These are phyloP conservation scores for Mallotus nudiflorus DNA, from an alignment of 345 rosid species.

Conservation along the genomic window DNA sequence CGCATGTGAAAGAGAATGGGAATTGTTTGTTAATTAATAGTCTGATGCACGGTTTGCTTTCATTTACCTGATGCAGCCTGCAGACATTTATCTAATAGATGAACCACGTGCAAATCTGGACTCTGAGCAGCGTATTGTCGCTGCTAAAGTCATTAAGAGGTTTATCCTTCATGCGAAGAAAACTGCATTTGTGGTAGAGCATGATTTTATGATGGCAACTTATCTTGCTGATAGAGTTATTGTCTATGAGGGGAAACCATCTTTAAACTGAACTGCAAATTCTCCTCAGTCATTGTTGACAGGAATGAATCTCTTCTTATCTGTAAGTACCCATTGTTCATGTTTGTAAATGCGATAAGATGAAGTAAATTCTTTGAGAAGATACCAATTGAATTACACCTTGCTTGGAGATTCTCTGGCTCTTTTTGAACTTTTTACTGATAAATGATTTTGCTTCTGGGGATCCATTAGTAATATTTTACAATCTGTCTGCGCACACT, in stretches of 20 bases:
- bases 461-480: too few relatives aligned
- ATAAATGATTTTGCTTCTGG: neutral
- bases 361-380: neutral
- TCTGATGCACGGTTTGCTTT: slow-evolving; percentile 11
- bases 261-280: slow-evolving; percentile 84
- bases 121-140: slow-evolving; percentile 98
- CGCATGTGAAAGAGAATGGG: too few relatives aligned
- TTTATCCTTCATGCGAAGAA: slow-evolving; percentile 98
- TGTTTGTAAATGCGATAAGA: too few relatives aligned
- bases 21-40: too few relatives aligned
- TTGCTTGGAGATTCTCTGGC: neutral
- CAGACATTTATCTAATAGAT: slow-evolving; percentile 95
- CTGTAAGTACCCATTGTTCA: slow-evolving; percentile 50
- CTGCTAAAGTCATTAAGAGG: slow-evolving; percentile 96
- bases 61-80: slow-evolving; percentile 65
- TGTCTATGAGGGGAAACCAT: slow-evolving; percentile 89
- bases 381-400: neutral
- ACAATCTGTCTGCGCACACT: too few relatives aligned
- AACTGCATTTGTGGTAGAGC: slow-evolving; percentile 98
- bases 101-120: slow-evolving; percentile 99
- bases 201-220: slow-evolving; percentile 96
- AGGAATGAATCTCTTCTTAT: slow-evolving; percentile 97
- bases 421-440: neutral
- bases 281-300: slow-evolving; percentile 92
- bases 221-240: slow-evolving; percentile 94